Percentiles rank a stretch among this genome's conserved stretches.
Evolutionary conservation across 2,329 filamentous ascomycete genomes (phyloP).

Genomic region (Zelopaecilomyces penicillatus): DNA sequence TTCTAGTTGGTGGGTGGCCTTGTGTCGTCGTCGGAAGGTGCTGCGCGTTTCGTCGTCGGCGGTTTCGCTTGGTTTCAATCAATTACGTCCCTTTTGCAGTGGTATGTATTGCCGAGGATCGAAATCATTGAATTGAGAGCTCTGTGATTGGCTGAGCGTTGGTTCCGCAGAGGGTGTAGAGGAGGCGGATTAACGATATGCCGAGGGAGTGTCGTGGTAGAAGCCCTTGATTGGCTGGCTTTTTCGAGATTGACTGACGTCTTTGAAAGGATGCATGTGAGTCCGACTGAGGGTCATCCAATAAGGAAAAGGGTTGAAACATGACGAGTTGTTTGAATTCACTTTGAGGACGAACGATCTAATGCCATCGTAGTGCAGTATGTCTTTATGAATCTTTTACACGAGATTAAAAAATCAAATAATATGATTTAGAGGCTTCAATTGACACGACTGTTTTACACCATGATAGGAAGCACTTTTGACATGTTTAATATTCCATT

Average conservation of each 20-base stretch:
- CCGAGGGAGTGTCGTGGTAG: conserved; percentile 3
- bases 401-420: too few relatives aligned
- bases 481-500: too few relatives aligned
- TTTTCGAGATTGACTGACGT: conserved; percentile 9
- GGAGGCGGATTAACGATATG: conserved; percentile 21
- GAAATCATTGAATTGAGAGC: conserved; percentile 6
- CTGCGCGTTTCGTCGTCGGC: not conserved
- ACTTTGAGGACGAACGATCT: too few relatives aligned
- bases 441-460: too few relatives aligned
- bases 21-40: not conserved
- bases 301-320: too few relatives aligned
- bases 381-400: too few relatives aligned
- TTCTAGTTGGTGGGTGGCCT: not conserved
- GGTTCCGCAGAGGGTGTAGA: conserved; percentile 10
- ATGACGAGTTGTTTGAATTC: too few relatives aligned
- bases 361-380: too few relatives aligned
- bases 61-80: not conserved
- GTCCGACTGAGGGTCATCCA: too few relatives aligned
- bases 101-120: conserved; percentile 11
- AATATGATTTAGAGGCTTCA: too few relatives aligned
- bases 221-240: conserved; percentile 21
- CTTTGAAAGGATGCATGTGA: conserved; percentile 15
- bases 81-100: not conserved
- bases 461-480: too few relatives aligned
- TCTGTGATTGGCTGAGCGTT: conserved; percentile 8